Evolutionary conservation across 2,329 filamentous ascomycete genomes (phyloP), one percentile per base, ranked within the genome.

Genomic region (Westerdykella aurantiaca): DNA sequence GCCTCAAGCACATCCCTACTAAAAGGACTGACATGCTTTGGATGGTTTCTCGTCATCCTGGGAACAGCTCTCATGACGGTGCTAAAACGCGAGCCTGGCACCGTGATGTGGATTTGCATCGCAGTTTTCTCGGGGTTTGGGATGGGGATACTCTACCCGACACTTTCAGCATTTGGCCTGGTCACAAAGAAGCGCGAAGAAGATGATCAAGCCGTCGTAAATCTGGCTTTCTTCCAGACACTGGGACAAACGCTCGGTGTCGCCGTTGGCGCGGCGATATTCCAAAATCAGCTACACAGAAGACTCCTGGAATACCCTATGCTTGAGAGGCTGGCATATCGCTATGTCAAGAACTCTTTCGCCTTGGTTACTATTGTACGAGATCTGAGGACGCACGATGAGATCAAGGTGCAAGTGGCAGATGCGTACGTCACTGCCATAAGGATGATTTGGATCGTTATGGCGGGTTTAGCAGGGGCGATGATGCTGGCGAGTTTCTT

Each of bases 221-320:
- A 70, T 35, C 75, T 68, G 63, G 55, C 63, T 0, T 79, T 78
- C 45, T 55, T 74, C 44, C 68, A 74, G 31, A 69, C 58, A 42
- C 70, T 78, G 25, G 76, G 75, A 2, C 54, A 63, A n/a, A 68
- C 72, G 3, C 71, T 75, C 57, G 75, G 73, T 7, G 64, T 72
- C 1, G 62, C 72, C 0, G 68, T 78, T 18, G 67, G 70, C 0
- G 64, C 64, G 1, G 61, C 67, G 4, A 61, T 74, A 23, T 76
- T 75, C 52, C 57, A 64, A 35, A 69, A 62, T 39, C 16, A 53
- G 34, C 44, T 66, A 11, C 48, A 53, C 18, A 44, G 37, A 4
- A 48, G 58, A 16, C 40, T 66, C 13, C 43, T 45, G n/a, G 39
- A 40, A 11, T 52, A 54, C 33, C 39, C 55, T 9, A 37, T 46